Evolutionary conservation across 129 eudicot species (phyloP), one percentile per base, ranked within the genome.

Genomic region (Cynara cardunculus): DNA sequence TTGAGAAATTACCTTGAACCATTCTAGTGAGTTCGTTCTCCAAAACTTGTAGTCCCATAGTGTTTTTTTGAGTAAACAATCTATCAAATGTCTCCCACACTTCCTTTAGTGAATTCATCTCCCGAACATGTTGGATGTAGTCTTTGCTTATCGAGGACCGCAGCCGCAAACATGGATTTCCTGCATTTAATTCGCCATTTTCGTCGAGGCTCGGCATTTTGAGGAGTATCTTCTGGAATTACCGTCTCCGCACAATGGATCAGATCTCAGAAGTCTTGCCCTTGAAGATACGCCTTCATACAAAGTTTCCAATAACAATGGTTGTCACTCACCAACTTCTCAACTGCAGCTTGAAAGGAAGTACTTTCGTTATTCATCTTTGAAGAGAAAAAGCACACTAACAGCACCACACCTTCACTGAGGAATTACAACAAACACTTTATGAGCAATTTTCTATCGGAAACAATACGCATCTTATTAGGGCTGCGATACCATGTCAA

Each of bases 121-220:
- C 74, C 39, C 35, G 66, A 32, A 67, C 74, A 66, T 78, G 82
- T 4, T 67, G 74, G 31, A 67, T 78, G 13, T 62, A 78, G 26
- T 78, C 66, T 34, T 67, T 66, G 25, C 39, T 67, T 22, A 64
- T 78, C 14, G 74, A 78, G n/a, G 82, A 65, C 46, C 67, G 18
- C 41, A 78, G 28, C 2, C 2, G 74, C 35, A 78, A 78, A 31
- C n/a, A 78, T 10, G 5, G 74, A 65, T 41, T 78, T 78, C 2
- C 74, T 75, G 16, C 75, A 68, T 28, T 78, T 78, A n/a, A 78
- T 78, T 34, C 70, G 44, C 82, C 74, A 78, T 21, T 78, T 78
- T 39, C 34, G 28, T 37, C 82, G 64, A 10, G 30, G 64, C 14
- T 78, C 82, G 14, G n/a, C 64, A 78, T 65, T 78, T 24, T 67